These are phyloP conservation scores for Tolypocladium sp. DNA, from an alignment of 2,329 filamentous ascomycete genomes.

Conservation along the genomic window DNA sequence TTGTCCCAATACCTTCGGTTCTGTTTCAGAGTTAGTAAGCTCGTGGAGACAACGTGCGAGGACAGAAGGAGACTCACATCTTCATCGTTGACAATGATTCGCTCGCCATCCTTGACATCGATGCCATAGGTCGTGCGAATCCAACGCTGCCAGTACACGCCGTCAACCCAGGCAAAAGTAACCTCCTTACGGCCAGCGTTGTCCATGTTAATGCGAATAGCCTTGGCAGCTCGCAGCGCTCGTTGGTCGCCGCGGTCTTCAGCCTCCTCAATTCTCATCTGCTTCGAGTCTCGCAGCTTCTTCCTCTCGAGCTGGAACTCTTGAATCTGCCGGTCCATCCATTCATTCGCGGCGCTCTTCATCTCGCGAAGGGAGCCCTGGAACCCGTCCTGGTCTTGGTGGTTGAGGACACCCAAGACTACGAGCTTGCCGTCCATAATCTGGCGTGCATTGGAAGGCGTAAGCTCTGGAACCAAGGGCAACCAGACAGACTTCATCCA, in stretches of 20 bases:
- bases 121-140: slow-evolving; percentile 91
- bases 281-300: slow-evolving; percentile 88
- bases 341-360: slow-evolving; percentile 91
- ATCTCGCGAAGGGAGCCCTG: slow-evolving; percentile 73
- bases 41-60: too few species aligned
- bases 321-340: slow-evolving; percentile 94
- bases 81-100: slow-evolving; percentile 94
- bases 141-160: slow-evolving; percentile 96
- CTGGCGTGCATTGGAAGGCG: slow-evolving; percentile 81
- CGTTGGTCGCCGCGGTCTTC: slow-evolving; percentile 88
- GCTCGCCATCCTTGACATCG: slow-evolving; percentile 77
- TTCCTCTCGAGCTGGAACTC: slow-evolving; percentile 88
- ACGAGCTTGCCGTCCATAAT: slow-evolving; percentile 94
- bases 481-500: slow-evolving; percentile 99
- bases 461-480: slow-evolving; percentile 89
- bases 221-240: slow-evolving; percentile 78
- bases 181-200: slow-evolving; percentile 82
- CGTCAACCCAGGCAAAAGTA: slow-evolving; percentile 94
- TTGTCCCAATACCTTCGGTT: slow-evolving; percentile 92
- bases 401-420: slow-evolving; percentile 81
- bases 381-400: slow-evolving; percentile 73
- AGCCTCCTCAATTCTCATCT: slow-evolving; percentile 90
- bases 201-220: slow-evolving; percentile 84
- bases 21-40: slow-evolving; percentile 30
- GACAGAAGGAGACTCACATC: slow-evolving; percentile 55